Conservation (phyloP, 106 monocot species). For the Dioscorea alata region DNA sequence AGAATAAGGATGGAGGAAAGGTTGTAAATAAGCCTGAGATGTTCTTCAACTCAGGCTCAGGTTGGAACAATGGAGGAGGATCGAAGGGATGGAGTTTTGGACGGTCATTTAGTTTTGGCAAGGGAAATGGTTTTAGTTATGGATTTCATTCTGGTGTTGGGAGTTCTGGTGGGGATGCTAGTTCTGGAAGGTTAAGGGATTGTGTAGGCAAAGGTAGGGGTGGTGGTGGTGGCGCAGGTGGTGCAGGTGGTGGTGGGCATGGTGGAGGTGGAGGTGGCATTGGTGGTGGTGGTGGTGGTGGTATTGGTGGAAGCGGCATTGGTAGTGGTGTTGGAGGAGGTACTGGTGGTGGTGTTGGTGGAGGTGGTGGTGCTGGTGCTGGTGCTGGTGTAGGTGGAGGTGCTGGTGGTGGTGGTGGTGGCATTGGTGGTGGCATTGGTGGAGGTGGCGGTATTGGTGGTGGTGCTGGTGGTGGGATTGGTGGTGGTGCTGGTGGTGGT, state of each 20-base stretch:
- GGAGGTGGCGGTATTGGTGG: slow-evolving; percentile 3
- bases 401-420: background rate
- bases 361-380: slow-evolving; percentile 2
- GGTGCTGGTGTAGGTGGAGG: slow-evolving; percentile 1
- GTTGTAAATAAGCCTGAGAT: background rate
- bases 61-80: background rate
- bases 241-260: background rate
- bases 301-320: background rate
- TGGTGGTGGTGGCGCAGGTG: background rate
- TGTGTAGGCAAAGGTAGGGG: background rate
- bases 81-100: background rate
- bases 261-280: slow-evolving; percentile 7
- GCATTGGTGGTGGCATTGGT: slow-evolving; percentile 3
- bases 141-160: background rate
- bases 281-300: slow-evolving; percentile 14
- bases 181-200: background rate
- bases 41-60: background rate
- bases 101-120: background rate
- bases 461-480: slow-evolving; percentile 7
- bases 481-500: slow-evolving; percentile 5
- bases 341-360: slow-evolving; percentile 9
- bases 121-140: background rate
- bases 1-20: background rate
- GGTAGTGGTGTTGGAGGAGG: slow-evolving; percentile 3
- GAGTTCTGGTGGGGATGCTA: background rate